Conservation (phyloP, 2,329 filamentous ascomycete genomes). For the Fusarium stilboides region DNA sequence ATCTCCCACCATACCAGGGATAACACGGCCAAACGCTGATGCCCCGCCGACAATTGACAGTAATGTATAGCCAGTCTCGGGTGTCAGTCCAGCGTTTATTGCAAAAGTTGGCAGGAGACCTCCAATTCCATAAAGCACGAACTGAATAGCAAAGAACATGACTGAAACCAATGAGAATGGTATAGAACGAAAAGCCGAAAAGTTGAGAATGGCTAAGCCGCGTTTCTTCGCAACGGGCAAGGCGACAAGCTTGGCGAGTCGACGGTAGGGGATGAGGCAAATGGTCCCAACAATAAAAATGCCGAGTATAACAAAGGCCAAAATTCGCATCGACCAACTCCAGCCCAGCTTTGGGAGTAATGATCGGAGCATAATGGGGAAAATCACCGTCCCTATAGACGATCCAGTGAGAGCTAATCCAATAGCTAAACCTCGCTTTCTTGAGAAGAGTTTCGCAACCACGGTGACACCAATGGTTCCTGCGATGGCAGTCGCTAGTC, state of each 20-base stretch:
- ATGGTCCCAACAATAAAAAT: background rate
- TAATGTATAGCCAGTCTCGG: constrained; percentile 4
- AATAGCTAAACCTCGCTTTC: constrained; percentile 13
- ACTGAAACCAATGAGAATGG: constrained; percentile 10
- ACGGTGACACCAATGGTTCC: constrained; percentile 19
- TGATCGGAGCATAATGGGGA: constrained; percentile 22
- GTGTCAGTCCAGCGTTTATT: constrained; percentile 2
- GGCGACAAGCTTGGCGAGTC: constrained; percentile 4
- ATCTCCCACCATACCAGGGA: background rate
- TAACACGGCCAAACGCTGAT: constrained; percentile 6
- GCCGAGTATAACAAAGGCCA: constrained; percentile 10
- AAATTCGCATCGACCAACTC: constrained; percentile 15
- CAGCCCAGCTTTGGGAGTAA: constrained; percentile 6
- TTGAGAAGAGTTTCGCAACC: constrained; percentile 16
- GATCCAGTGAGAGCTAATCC: constrained; percentile 11
- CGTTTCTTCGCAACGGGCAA: background rate
- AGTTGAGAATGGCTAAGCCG: constrained; percentile 10
- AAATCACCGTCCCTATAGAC: constrained; percentile 16
- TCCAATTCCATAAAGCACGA: constrained; percentile 21
- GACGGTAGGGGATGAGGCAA: constrained; percentile 10
- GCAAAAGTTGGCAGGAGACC: constrained; percentile 18
- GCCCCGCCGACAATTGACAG: constrained; percentile 14
- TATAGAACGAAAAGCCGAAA: constrained; percentile 12
- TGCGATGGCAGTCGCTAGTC: constrained; percentile 7
- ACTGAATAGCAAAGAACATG: constrained; percentile 12